These are phyloP conservation scores for Claviceps sp. DNA, from an alignment of 2,329 filamentous ascomycete genomes.

Conservation along the genomic window DNA sequence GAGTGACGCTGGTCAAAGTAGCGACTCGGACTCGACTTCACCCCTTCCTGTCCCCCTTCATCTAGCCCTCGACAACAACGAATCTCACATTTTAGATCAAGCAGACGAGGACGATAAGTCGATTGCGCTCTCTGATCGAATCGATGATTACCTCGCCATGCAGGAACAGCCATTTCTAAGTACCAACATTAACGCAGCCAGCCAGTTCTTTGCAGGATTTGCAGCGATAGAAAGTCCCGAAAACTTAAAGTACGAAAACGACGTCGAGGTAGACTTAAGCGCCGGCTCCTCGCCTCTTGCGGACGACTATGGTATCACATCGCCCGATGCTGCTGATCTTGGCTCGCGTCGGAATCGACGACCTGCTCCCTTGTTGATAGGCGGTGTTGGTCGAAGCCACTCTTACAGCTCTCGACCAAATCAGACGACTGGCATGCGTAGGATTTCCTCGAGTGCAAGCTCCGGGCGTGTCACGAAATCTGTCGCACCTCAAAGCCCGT, in stretches of 20 bases:
- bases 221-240: neutral
- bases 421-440: conserved; percentile 34
- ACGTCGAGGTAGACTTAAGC: neutral
- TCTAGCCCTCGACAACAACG: neutral
- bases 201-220: conserved; percentile 4
- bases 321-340: conserved; percentile 38
- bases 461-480: conserved; percentile 21
- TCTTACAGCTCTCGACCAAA: conserved; percentile 30
- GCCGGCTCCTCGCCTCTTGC: conserved; percentile 5
- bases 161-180: conserved; percentile 6
- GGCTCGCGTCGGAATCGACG: conserved; percentile 36
- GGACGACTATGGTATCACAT: conserved; percentile 24
- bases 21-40: conserved; percentile 13
- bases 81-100: neutral
- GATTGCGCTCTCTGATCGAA: conserved; percentile 6
- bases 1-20: conserved; percentile 15
- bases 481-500: conserved; percentile 21
- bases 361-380: conserved; percentile 31
- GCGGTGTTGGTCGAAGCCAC: conserved; percentile 27
- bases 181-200: conserved; percentile 2
- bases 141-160: conserved; percentile 10
- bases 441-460: conserved; percentile 39
- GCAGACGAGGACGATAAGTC: conserved; percentile 6
- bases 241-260: conserved; percentile 1
- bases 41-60: conserved; percentile 1